Percentiles rank a stretch among this genome's conserved stretches.
These are phyloP conservation scores for Linanthus parryae DNA, from an alignment of 148 eudicot genomes.

Conservation along the genomic window DNA sequence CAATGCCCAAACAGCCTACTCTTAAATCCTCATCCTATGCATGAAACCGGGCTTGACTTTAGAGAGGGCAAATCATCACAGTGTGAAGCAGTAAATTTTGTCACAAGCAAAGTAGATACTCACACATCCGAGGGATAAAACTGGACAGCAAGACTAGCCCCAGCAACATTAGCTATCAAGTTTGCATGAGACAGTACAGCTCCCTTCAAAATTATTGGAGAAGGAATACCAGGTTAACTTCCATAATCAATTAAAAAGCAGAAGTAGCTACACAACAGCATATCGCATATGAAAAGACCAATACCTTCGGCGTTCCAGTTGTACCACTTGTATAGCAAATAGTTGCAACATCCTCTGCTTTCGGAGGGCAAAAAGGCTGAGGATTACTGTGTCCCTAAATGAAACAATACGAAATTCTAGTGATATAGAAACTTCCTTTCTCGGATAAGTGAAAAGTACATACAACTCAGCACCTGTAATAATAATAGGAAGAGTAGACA, in stretches of 20 bases:
- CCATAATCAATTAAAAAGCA: background rate
- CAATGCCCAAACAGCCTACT: too few relatives aligned
- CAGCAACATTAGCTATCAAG: conserved; percentile 77
- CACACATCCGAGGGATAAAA: conserved; percentile 73
- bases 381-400: conserved; percentile 41
- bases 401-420: background rate
- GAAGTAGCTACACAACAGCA: background rate
- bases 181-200: conserved; percentile 77
- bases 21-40: too few relatives aligned
- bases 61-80: background rate
- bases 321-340: conserved; percentile 85
- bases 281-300: background rate
- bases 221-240: background rate
- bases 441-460: too few relatives aligned
- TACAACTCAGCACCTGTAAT: too few relatives aligned
- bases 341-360: conserved; percentile 61
- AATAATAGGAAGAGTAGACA: too few relatives aligned
- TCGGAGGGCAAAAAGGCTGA: conserved; percentile 52
- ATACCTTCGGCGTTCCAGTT: conserved; percentile 91
- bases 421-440: background rate
- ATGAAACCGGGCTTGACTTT: too few relatives aligned
- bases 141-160: conserved; percentile 29
- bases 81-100: background rate
- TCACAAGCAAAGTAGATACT: conserved; percentile 21
- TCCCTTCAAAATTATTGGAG: conserved; percentile 41